Evolutionary conservation across 805 yeast species (phyloP).

Genomic region (Lipomyces spencermartinsiae): DNA sequence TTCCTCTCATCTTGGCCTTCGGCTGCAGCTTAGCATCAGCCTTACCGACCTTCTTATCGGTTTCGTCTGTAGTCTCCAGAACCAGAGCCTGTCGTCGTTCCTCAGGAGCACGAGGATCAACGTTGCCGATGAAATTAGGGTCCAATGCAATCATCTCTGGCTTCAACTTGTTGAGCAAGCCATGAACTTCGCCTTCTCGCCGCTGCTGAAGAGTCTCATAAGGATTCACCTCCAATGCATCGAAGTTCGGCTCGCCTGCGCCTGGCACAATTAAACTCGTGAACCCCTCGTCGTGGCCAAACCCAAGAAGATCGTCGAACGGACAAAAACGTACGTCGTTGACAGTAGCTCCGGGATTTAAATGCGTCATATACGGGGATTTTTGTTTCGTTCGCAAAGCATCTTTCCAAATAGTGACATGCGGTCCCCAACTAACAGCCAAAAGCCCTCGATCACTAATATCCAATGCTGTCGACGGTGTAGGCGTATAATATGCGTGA

Average conservation of each 20-base stretch:
- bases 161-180: conserved; percentile 81
- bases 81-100: conserved; percentile 65
- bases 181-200: conserved; percentile 88
- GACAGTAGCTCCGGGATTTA: conserved; percentile 77
- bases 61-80: conserved; percentile 48
- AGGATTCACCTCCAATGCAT: conserved; percentile 91
- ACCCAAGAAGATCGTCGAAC: conserved; percentile 93
- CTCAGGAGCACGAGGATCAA: conserved; percentile 70
- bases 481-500: conserved; percentile 71
- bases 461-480: conserved; percentile 80
- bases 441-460: conserved; percentile 88
- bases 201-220: conserved; percentile 90
- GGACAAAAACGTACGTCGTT: conserved; percentile 80
- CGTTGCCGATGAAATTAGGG: conserved; percentile 84
- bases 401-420: conserved; percentile 93
- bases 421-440: conserved; percentile 95
- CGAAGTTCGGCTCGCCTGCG: conserved; percentile 96
- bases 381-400: conserved; percentile 69
- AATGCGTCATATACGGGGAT: conserved; percentile 90
- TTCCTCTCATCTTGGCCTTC: conserved; percentile 73
- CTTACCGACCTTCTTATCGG: conserved; percentile 48
- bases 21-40: conserved; percentile 61
- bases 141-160: conserved; percentile 93
- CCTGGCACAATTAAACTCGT: conserved; percentile 94
- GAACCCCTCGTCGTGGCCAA: conserved; percentile 80